phyloP scores from a whole-genome alignment of 208 protist genomes.

The Leishmania major region DNA sequence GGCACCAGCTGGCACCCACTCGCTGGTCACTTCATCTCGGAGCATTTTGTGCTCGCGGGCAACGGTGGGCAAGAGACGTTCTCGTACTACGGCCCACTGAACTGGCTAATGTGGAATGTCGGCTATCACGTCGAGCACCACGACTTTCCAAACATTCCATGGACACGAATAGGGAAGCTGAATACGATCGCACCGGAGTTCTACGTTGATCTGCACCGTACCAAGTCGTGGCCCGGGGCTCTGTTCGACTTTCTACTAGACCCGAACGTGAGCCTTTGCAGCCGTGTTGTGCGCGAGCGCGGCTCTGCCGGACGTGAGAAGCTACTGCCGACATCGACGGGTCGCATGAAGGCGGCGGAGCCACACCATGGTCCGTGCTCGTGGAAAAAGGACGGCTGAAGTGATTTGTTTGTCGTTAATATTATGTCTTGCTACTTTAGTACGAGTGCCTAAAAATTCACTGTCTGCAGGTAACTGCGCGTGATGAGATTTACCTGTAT shows the following conservation, averaged over 20 bases:
- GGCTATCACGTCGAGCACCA: constrained; percentile 98
- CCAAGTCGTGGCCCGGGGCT: constrained; percentile 79
- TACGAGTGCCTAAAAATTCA: not conserved
- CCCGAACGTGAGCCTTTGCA: constrained; percentile 62
- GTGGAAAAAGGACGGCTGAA: constrained; percentile 31
- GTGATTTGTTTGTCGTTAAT: not conserved
- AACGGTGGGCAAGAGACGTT: constrained; percentile 94
- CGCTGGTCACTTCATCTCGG: constrained; percentile 92
- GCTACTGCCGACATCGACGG: constrained; percentile 45
- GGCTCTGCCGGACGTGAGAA: constrained; percentile 51
- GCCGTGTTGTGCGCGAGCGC: constrained; percentile 77
- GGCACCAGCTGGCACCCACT: constrained; percentile 90
- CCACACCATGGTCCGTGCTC: constrained; percentile 52
- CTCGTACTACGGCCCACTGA: constrained; percentile 96
- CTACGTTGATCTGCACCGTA: constrained; percentile 84
- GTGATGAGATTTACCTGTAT: not conserved
- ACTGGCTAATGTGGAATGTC: constrained; percentile 92
- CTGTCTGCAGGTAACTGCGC: not conserved
- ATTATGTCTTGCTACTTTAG: not conserved
- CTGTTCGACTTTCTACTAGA: constrained; percentile 88
- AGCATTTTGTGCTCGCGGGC: constrained; percentile 91
- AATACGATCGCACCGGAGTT: constrained; percentile 93
- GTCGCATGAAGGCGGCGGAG: constrained; percentile 42
- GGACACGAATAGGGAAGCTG: constrained; percentile 83
- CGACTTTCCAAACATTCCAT: constrained; percentile 96